phyloP scores from a whole-genome alignment of 805 yeast species.

The Monosporozyma unispora region DNA sequence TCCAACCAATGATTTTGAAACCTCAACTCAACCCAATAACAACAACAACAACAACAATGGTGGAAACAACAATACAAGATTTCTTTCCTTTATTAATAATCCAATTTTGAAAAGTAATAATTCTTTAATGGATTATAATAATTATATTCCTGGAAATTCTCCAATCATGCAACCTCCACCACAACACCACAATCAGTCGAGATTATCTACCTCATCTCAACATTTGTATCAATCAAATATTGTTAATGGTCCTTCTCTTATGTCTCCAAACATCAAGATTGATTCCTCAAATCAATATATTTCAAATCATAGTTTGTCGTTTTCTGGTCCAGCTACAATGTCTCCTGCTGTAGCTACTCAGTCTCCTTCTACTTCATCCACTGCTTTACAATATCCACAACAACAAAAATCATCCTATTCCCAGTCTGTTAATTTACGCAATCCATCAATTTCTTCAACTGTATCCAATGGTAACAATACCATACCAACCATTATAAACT shows the following conservation, averaged over 20 bases:
- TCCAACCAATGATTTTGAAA: neutral
- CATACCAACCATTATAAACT: neutral
- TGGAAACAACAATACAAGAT: neutral
- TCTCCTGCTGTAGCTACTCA: neutral
- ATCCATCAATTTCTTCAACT: neutral
- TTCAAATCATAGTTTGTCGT: neutral
- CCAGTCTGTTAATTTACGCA: neutral
- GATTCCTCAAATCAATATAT: neutral
- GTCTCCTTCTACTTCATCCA: neutral
- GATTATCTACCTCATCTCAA: slow-evolving; percentile 5
- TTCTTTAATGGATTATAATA: slow-evolving; percentile 1
- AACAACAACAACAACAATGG: slow-evolving; percentile 1
- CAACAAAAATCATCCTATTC: neutral
- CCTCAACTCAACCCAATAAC: neutral
- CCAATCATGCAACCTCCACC: slow-evolving; percentile 2
- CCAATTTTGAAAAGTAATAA: neutral
- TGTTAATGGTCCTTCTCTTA: neutral
- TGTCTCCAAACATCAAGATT: neutral
- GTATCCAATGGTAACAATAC: neutral
- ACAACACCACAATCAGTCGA: slow-evolving; percentile 7
- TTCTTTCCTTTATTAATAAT: neutral
- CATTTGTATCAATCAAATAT: slow-evolving; percentile 2
- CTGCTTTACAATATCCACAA: neutral
- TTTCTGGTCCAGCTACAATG: neutral
- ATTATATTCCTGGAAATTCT: slow-evolving; percentile 1